A percentile compares a stretch with the other conserved stretches of the same genome.
Conservation (phyloP, 1,284 basidiomycete genomes). For the Takashimella tepidaria region DNA sequence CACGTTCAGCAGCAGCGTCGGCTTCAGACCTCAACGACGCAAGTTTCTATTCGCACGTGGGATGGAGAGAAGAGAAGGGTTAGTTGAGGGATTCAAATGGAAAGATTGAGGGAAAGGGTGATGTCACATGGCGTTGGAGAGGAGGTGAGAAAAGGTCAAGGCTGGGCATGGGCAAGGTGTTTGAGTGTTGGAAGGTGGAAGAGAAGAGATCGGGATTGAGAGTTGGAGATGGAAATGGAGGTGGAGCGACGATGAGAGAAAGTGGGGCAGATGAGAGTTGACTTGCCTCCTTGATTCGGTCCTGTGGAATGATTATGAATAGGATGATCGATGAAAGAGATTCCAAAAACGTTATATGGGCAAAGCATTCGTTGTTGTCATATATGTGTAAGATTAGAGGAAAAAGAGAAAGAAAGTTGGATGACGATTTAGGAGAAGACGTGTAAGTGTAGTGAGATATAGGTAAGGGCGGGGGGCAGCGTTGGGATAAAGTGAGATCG, state of each 20-base stretch:
- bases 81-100: not conserved
- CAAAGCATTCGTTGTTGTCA: too few relatives aligned
- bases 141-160: not conserved
- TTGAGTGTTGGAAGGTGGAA: not conserved
- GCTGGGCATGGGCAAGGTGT: not conserved
- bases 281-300: slow-evolving; percentile 55
- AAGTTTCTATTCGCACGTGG: slow-evolving; percentile 51
- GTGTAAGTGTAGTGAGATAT: too few relatives aligned
- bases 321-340: too few relatives aligned
- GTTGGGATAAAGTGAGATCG: too few relatives aligned
- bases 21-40: slow-evolving; percentile 74
- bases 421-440: too few relatives aligned
- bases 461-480: too few relatives aligned
- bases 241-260: not conserved
- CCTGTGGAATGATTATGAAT: too few relatives aligned
- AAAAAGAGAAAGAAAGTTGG: too few relatives aligned
- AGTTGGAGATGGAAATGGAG: not conserved
- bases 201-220: not conserved
- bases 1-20: slow-evolving; percentile 70
- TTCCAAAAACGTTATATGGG: too few relatives aligned
- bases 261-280: not conserved
- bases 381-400: too few relatives aligned
- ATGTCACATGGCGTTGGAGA: too few relatives aligned
- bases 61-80: not conserved
- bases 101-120: too few relatives aligned